Base-by-base conservation (phyloP, 2,329 filamentous ascomycete species). In the Chlorencoelia australis region DNA sequence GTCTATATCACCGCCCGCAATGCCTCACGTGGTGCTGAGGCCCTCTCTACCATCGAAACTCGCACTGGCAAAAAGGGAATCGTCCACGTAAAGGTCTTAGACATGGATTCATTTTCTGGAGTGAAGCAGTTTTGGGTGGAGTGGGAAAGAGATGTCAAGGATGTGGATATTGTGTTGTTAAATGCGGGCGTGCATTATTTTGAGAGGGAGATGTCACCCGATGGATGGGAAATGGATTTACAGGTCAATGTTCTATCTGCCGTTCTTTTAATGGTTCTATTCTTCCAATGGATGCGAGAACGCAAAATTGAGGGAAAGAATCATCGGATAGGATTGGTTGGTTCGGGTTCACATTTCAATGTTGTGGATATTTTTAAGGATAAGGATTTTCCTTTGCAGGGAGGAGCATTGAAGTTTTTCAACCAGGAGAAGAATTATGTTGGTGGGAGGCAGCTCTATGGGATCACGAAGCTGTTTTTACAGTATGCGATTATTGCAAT, bases 181-280 rank as follows among this genome's bases (percentile, higher is more conserved):
- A 57, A 57, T 41, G 54, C 54, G 14, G 54, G 54, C 6, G 29
- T 49, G 7, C 31, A 49, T n/a, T 43, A 41, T 7, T 40, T 37
- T 1, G 33, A 27, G 1, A 53, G 46, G 11, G 35, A 22, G 24
- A 15, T 43, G 7, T 43, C 47, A 2, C 18, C 40, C 2, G 63
- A 66, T 20, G 68, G 65, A 5, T 72, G 62, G 58, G 69, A 73
- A 40, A 57, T 64, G 35, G 67, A 62, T 2, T 44, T 79, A 8
- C 72, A 78, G 50, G 67, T 75, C 44, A 77, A 78, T 48, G 61
- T 66, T 1, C 55, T 79, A 2, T 72, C 71, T 2, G 78, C 71
- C 1, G 60, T 65, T 5, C 58, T 76, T 1, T 56, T 79, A 5
- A 69, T 61, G 1, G 43, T 75, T 3, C 51, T 75, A 2, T 58